Evolutionary conservation across 2,329 filamentous ascomycete species (phyloP), one percentile per base, ranked within the genome.

Genomic region (Neopestalotiopsis rosae): DNA sequence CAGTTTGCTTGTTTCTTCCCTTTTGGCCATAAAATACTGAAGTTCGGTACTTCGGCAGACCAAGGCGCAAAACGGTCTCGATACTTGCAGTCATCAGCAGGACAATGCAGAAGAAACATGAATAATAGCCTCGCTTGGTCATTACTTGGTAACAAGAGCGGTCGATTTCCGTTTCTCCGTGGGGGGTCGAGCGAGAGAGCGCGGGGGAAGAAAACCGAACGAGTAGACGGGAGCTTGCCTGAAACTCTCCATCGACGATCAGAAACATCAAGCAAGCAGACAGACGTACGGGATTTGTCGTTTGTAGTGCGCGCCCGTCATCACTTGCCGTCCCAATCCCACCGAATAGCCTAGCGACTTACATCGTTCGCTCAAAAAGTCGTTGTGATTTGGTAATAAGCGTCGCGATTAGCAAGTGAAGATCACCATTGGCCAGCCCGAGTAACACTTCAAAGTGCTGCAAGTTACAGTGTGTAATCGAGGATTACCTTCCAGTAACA

Each of bases 371-470:
- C 24, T 52, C n/a, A 1, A 17, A 52, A 52, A 52, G n/a, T 52
- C 45, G 45, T 52, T 52, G 45, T 20, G 45, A 52, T 52, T n/a
- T 52, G 45, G 45, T 52, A 52, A 52, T 52, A 52, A 52, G 45
- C 20, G 45, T 24, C 5, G 17, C 45, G 45, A 20, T 52, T 52
- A 52, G 45, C 45, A 52, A 28, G 45, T n/a, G 45, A 52, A 52
- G 45, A 52, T 52, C 45, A 17, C 34, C 24, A 28, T 28, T 28
- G 24, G 34, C 34, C 34, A 38, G 34, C 10, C 6, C 34, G 6
- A 38, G 34, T 38, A 38, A 7, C 34, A 38, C 34, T 38, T 10
- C 3, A 28, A 38, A 10, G 34, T 38, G 34, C 34, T 38, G 34
- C 10, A 38, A 7, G 34, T 38, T 5, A 10, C 6, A 7, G 6